phyloP scores from a whole-genome alignment of 208 protist species.

The Naegleria fowleri region DNA sequence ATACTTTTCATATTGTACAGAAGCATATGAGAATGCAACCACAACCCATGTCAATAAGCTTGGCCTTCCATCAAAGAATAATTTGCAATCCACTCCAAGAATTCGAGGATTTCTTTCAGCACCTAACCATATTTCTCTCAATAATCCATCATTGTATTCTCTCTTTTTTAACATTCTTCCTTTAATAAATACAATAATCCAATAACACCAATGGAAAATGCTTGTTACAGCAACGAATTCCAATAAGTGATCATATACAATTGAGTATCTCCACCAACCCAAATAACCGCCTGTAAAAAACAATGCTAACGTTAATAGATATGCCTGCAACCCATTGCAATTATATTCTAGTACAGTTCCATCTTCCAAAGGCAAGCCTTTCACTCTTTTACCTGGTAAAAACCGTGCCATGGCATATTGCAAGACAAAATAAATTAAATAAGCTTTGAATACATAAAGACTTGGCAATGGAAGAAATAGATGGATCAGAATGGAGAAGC shows the following conservation, averaged over 20 bases:
- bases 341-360: not conserved
- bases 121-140: not conserved
- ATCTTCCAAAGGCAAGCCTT: not conserved
- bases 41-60: not conserved
- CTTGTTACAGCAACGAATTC: not conserved
- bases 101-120: slow-evolving; percentile 6
- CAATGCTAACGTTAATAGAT: not conserved
- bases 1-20: slow-evolving; percentile 1
- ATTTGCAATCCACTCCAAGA: slow-evolving; percentile 4
- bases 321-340: not conserved
- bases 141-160: slow-evolving; percentile 3
- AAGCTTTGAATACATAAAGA: not conserved
- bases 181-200: not conserved
- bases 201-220: not conserved
- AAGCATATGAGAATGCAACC: not conserved
- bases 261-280: not conserved
- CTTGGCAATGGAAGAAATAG: not conserved
- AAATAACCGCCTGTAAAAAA: not conserved
- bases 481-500: not conserved
- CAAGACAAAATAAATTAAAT: not conserved
- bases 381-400: not conserved
- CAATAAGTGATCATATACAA: not conserved
- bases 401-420: not conserved
- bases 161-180: not conserved
- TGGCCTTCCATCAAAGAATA: slow-evolving; percentile 20